These are phyloP conservation scores for Eragrostis nindensis DNA, from an alignment of 176 grass and related monocot species.

Conservation along the genomic window DNA sequence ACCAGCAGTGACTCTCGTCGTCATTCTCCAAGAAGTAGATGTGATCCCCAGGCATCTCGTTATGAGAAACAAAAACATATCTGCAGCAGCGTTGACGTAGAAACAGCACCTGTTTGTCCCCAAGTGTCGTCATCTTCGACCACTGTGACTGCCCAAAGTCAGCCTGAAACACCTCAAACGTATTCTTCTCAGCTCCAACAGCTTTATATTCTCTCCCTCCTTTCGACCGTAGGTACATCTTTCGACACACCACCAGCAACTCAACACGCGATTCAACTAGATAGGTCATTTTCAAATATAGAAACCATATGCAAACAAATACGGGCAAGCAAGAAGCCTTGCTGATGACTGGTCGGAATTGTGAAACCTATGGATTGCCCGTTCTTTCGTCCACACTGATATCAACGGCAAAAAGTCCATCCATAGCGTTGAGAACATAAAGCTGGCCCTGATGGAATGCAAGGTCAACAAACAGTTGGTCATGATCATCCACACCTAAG, in stretches of 20 bases:
- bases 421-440: too few species aligned
- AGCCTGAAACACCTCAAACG: background rate
- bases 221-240: background rate
- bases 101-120: too few species aligned
- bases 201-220: background rate
- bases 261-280: background rate
- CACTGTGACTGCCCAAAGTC: too few species aligned
- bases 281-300: background rate
- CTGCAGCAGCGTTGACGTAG: background rate
- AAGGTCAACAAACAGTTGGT: too few species aligned
- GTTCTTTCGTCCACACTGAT: too few species aligned
- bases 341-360: too few species aligned
- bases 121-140: too few species aligned
- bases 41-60: too few species aligned
- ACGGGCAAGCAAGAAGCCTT: background rate
- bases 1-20: background rate
- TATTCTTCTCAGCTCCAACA: background rate
- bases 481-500: too few species aligned
- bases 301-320: background rate
- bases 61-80: background rate
- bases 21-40: background rate
- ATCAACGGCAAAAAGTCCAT: too few species aligned
- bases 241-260: background rate
- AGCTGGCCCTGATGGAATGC: too few species aligned
- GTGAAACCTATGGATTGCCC: too few species aligned